These are phyloP conservation scores for Ophiostoma quercus DNA, from an alignment of 2,329 filamentous ascomycete genomes.

Conservation along the genomic window DNA sequence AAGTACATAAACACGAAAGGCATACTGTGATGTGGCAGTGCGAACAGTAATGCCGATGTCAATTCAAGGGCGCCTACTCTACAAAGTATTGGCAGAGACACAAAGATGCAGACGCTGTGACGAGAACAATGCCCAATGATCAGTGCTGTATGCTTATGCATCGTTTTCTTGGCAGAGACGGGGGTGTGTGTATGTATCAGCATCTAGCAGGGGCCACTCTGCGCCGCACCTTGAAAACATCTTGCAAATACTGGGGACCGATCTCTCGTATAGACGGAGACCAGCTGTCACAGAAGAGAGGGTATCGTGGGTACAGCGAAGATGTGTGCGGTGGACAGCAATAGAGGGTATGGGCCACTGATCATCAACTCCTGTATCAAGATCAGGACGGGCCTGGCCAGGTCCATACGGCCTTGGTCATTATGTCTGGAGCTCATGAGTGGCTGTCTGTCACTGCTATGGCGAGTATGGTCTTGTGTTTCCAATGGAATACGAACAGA, in stretches of 20 bases:
- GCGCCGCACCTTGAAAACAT: not conserved
- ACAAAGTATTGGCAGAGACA: not conserved
- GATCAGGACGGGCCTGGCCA: not conserved
- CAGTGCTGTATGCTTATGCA: not conserved
- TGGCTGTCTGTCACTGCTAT: not conserved
- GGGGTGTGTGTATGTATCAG: not conserved
- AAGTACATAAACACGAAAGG: not conserved
- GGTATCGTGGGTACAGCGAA: not conserved
- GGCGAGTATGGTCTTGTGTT: not conserved
- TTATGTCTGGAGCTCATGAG: not conserved
- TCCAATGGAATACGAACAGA: not conserved
- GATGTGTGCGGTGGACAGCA: not conserved
- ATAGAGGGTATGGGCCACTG: not conserved
- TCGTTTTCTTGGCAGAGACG: not conserved
- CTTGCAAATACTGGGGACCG: not conserved
- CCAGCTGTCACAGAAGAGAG: not conserved
- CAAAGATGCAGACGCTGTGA: not conserved
- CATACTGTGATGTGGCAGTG: not conserved
- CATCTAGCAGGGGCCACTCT: not conserved
- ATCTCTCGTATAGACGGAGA: slow-evolving; percentile 2
- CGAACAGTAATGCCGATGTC: not conserved
- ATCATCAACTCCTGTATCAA: not conserved
- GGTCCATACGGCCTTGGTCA: not conserved
- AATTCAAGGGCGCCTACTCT: not conserved
- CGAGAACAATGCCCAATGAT: not conserved